Evolutionary conservation across 2,329 filamentous ascomycete species (phyloP).

Genomic region (Gaeumannomyces tritici): DNA sequence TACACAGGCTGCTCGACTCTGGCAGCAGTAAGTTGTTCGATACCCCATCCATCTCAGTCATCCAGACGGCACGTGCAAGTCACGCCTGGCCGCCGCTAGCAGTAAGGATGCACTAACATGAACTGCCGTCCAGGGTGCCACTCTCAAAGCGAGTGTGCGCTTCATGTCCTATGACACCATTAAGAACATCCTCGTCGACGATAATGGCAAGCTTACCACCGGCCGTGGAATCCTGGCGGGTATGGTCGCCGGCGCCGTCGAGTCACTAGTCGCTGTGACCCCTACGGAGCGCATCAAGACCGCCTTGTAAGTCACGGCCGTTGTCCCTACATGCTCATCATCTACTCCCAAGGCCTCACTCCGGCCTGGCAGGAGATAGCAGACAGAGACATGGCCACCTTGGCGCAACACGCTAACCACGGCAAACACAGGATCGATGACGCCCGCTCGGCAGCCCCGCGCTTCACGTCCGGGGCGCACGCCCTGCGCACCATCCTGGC

Average conservation of each 20-base stretch:
- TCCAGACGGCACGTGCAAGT: too few relatives aligned
- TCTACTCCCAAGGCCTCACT: too few relatives aligned
- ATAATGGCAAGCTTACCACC: constrained; percentile 46
- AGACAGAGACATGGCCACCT: too few relatives aligned
- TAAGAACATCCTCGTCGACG: constrained; percentile 44
- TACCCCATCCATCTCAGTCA: too few relatives aligned
- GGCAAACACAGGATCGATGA: constrained; percentile 28
- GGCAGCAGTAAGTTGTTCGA: constrained; percentile 27
- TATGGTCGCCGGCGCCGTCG: constrained; percentile 53
- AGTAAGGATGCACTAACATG: neutral
- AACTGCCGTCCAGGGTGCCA: constrained; percentile 30
- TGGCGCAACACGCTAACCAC: too few relatives aligned
- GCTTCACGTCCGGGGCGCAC: constrained; percentile 20
- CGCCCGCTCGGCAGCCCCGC: constrained; percentile 17
- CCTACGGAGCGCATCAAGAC: constrained; percentile 62
- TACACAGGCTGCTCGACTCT: constrained; percentile 56
- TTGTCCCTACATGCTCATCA: too few relatives aligned
- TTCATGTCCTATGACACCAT: constrained; percentile 59
- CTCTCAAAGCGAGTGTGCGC: constrained; percentile 56
- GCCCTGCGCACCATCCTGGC: constrained; percentile 22
- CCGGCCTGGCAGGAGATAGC: too few relatives aligned
- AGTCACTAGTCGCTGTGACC: constrained; percentile 55
- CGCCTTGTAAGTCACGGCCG: constrained; percentile 30
- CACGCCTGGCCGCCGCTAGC: too few relatives aligned
- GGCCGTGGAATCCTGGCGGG: constrained; percentile 50